Evolutionary conservation across 2,329 filamentous ascomycete genomes (phyloP), one percentile per base, ranked within the genome.

Genomic region (Colletotrichum sp.): DNA sequence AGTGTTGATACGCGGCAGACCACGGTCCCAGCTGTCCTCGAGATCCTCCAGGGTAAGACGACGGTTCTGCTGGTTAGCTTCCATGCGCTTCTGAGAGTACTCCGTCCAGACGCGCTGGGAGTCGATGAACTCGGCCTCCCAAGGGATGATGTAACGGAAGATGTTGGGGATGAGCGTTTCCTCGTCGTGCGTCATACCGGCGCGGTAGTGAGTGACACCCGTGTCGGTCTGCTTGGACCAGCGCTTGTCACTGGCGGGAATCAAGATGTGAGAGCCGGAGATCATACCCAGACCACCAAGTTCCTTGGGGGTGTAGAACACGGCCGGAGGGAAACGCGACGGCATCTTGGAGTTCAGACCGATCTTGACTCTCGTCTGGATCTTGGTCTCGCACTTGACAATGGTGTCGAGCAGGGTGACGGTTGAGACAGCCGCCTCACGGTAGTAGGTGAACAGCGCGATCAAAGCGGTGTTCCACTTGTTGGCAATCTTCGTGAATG

Each of bases 391-490:
- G 80, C 97, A 99, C 87, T 99, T 99, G 84, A 99, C 97, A 80
- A 99, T 99, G 0, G 96, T 98, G 83, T 99, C 97, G 5, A 99
- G 90, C 6, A 99, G 89, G 77, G 95, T 95, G 77, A 99, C 95
- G 0, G 98, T 99, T 1, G 96, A 98, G 2, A 99, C 96, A 18
- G 97, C 97, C 64, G 97, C 97, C 84, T 99, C 97, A 84, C 97
- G 95, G 83, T 99, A 99, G 86, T 99, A 99, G 0, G 97, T 99
- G 87, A 99, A 99, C 30, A 99, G 91, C 1, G 97, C 96, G 81
- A 99, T 99, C 79, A 99, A 86, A 2, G 95, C 97, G 0, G 97
- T 99, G 86, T 99, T 99, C 97, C 98, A 99, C 87, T 99, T 99
- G 87, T 99, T 99, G 63, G 98, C 97, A 82, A 99, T 99, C 90